Conservation (phyloP, 306 rosid species). For the Ormosia semicastrata region DNA sequence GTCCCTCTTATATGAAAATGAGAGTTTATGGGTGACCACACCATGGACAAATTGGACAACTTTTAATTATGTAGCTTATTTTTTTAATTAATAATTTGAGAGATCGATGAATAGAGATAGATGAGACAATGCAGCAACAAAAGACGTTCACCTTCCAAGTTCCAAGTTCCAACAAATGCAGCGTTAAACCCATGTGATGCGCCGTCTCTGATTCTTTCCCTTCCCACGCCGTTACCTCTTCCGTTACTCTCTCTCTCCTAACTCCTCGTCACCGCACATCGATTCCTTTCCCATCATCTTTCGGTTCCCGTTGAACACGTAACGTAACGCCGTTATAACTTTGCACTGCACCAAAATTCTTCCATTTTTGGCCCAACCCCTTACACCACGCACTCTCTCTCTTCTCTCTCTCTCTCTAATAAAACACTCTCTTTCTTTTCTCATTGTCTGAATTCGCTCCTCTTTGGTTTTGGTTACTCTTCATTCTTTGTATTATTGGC, state of each 20-base stretch:
- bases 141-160: background rate
- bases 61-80: too few relatives aligned
- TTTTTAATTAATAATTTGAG: too few relatives aligned
- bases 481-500: too few relatives aligned
- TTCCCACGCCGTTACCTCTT: background rate
- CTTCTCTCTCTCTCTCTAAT: background rate
- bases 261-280: too few relatives aligned
- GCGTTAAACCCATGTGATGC: background rate
- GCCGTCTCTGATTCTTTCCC: slow-evolving; percentile 2
- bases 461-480: background rate
- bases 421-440: background rate
- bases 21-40: too few relatives aligned
- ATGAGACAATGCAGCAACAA: background rate
- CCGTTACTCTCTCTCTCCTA: too few relatives aligned
- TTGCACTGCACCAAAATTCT: background rate
- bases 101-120: too few relatives aligned
- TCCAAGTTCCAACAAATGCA: background rate
- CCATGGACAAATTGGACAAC: too few relatives aligned
- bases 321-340: slow-evolving; percentile 34
- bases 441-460: background rate
- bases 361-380: slow-evolving; percentile 44
- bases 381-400: background rate
- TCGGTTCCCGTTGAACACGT: background rate
- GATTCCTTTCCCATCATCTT: background rate
- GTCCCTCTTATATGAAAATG: too few relatives aligned